phyloP scores from a whole-genome alignment of 2,329 filamentous ascomycete genomes.

The Xylariaceae sp. region DNA sequence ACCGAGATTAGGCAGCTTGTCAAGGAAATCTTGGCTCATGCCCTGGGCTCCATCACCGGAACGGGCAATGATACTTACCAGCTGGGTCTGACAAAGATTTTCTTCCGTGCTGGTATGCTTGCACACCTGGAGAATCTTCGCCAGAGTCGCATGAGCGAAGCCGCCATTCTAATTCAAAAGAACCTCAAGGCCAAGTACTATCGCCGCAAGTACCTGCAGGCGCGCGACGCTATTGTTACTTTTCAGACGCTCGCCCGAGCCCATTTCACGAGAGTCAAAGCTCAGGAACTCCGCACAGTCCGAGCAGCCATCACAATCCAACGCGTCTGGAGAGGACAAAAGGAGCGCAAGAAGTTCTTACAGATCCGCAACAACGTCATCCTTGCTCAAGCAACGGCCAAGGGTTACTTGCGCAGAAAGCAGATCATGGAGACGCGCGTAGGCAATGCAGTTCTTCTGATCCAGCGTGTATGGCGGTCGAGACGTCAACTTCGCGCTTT shows the following conservation, averaged over 20 bases:
- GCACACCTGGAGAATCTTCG: slow-evolving; percentile 94
- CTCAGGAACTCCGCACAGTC: slow-evolving; percentile 74
- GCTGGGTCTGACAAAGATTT: slow-evolving; percentile 95
- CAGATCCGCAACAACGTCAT: slow-evolving; percentile 77
- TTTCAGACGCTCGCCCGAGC: slow-evolving; percentile 77
- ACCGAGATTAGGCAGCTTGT: slow-evolving; percentile 92
- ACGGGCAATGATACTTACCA: slow-evolving; percentile 90
- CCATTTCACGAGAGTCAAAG: slow-evolving; percentile 68
- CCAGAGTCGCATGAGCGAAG: slow-evolving; percentile 84
- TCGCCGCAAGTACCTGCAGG: slow-evolving; percentile 82
- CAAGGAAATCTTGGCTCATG: slow-evolving; percentile 83
- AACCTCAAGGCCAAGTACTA: slow-evolving; percentile 95
- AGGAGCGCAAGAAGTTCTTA: slow-evolving; percentile 76
- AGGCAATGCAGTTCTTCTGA: slow-evolving; percentile 83
- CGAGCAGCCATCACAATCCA: slow-evolving; percentile 93
- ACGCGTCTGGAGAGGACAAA: slow-evolving; percentile 88
- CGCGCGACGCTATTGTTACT: slow-evolving; percentile 70
- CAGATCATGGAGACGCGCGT: slow-evolving; percentile 90
- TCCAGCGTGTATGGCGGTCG: slow-evolving; percentile 85
- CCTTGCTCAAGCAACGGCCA: slow-evolving; percentile 81
- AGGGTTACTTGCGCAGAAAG: slow-evolving; percentile 85
- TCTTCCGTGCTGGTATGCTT: slow-evolving; percentile 98
- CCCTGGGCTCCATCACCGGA: slow-evolving; percentile 70
- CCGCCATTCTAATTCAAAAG: slow-evolving; percentile 97
- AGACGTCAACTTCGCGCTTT: slow-evolving; percentile 72